Evolutionary conservation across 148 eudicot genomes (phyloP), one percentile per base, ranked within the genome.

Genomic region (Polygonum maritimum): DNA sequence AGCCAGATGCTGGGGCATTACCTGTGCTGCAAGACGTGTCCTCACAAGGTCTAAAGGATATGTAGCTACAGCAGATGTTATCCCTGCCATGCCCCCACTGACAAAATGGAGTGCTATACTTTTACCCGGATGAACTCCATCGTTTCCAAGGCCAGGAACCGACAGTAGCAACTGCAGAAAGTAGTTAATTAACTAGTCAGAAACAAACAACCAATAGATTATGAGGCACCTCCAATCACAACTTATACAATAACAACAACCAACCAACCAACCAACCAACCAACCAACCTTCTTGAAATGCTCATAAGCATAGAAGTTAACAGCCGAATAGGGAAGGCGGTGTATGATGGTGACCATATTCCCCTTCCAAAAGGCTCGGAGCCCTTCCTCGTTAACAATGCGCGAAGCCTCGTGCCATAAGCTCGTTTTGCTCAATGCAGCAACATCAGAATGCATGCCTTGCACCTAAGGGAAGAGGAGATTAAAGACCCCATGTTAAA

Each of bases 321-420:
- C 85, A 4, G 96, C 76, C 73, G 98, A 88, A 81, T 93, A 93
- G 19, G 98, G 98, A 77, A 93, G 92, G 55, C 96, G 96, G 77
- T 93, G 98, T 7, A 84, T 86, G 45, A 90, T 85, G n/a, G 96
- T 93, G 48, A 90, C 98, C 65, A 90, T 77, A 85, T 93, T 93
- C 70, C 98, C 98, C 77, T 88, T 93, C 98, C 98, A 93, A 80
- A 93, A 93, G 40, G 98, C 98, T 70, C 93, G 80, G 60, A 90
- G 76, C 54, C 98, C 96, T 83, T 93, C 98, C 87, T 92, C 97
- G 3, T 76, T 88, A 65, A 85, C 76, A 80, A 93, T 85, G 45
- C 92, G 89, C 18, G 83, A 82, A 72, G 96, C 89, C 81, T 93
- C 98, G 14, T 78, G 87, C 96, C 92, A 93, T 78, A 93, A 48